Evolutionary conservation across 2,329 filamentous ascomycete genomes (phyloP).

Genomic region (Scorias spongiosa): DNA sequence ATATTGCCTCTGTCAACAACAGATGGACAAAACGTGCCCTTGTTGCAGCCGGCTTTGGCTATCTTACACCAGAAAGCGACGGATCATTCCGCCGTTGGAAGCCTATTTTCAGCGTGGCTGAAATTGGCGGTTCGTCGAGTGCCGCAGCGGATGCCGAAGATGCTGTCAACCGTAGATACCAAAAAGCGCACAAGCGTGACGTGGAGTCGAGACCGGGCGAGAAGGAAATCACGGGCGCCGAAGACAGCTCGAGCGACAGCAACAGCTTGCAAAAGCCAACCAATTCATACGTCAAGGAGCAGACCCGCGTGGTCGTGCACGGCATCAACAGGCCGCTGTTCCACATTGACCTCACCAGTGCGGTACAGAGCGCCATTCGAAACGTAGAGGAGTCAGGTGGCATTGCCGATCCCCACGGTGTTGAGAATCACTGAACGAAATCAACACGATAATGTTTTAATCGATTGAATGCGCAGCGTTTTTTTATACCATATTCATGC

Average conservation of each 20-base stretch:
- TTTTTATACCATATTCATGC: no score
- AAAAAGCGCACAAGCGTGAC: slow-evolving; percentile 12
- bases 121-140: slow-evolving; percentile 58
- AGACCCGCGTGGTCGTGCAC: slow-evolving; percentile 51
- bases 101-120: slow-evolving; percentile 87
- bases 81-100: slow-evolving; percentile 58
- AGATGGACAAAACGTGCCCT: slow-evolving; percentile 89
- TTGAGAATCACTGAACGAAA: no score
- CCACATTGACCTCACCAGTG: slow-evolving; percentile 82
- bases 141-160: slow-evolving; percentile 55
- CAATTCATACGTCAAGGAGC: slow-evolving; percentile 2
- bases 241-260: slow-evolving; percentile 9
- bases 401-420: no score
- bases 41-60: slow-evolving; percentile 75
- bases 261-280: slow-evolving; percentile 26
- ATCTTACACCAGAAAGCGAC: slow-evolving; percentile 44
- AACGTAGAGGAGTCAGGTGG: slow-evolving; percentile 44
- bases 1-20: slow-evolving; percentile 86
- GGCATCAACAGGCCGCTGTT: slow-evolving; percentile 85
- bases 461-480: no score
- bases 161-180: slow-evolving; percentile 38
- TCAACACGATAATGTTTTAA: no score
- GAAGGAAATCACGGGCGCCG: slow-evolving; percentile 13
- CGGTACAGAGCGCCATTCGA: slow-evolving; percentile 71
- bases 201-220: slow-evolving; percentile 8